These are phyloP conservation scores for Myriangium duriaei DNA, from an alignment of 2,329 filamentous ascomycete species.

Conservation along the genomic window DNA sequence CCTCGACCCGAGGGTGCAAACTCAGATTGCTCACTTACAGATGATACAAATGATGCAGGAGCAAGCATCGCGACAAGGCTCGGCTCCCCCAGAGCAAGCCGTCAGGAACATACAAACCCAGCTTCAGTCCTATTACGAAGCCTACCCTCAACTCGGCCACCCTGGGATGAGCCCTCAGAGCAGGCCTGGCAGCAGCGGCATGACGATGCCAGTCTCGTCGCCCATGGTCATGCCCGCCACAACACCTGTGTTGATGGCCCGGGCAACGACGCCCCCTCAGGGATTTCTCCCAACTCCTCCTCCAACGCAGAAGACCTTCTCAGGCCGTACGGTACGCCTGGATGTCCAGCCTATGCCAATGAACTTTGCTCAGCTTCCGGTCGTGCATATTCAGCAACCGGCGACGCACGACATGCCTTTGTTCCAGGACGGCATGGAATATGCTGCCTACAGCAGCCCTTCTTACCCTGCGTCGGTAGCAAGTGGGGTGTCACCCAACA, in stretches of 20 bases:
- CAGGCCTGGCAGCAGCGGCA: constrained; percentile 30
- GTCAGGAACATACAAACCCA: constrained; percentile 31
- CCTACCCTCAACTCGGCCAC: constrained; percentile 20
- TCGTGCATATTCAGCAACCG: constrained; percentile 32
- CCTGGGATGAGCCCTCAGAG: constrained; percentile 19
- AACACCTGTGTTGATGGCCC: constrained; percentile 10
- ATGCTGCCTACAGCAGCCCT: constrained; percentile 24
- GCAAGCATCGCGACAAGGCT: constrained; percentile 13
- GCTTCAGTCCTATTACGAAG: constrained; percentile 32
- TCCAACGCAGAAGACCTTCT: constrained; percentile 8
- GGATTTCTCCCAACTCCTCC: constrained; percentile 44
- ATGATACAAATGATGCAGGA: constrained; percentile 17
- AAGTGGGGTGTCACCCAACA: constrained; percentile 31
- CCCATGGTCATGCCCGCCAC: constrained; percentile 1
- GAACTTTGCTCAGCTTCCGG: constrained; percentile 37
- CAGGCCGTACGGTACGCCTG: constrained; percentile 5
- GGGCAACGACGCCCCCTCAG: constrained; percentile 10
- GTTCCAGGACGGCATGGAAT: constrained; percentile 23
- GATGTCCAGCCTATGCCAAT: constrained; percentile 9
- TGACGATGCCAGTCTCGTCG: constrained; percentile 31
- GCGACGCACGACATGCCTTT: constrained; percentile 18
- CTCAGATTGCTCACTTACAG: constrained; percentile 24
- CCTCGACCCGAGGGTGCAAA: constrained; percentile 26
- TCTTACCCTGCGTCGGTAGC: constrained; percentile 31
- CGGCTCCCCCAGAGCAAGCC: constrained; percentile 13